Percentiles rank a stretch among this genome's conserved stretches.
phyloP scores from a whole-genome alignment of 805 yeast species.

The Suhomyces canberraensis region DNA sequence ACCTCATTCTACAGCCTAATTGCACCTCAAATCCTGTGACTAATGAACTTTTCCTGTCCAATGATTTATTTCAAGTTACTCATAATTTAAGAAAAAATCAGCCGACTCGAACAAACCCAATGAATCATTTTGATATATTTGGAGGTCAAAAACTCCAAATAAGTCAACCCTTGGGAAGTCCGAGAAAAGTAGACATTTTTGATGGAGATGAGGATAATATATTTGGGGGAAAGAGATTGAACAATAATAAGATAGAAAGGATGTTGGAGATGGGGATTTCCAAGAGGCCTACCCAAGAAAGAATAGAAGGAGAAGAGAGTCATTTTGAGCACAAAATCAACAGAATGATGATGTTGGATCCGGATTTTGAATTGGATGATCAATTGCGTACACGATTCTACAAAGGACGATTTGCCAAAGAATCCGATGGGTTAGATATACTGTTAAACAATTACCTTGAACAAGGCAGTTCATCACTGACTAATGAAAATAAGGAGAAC shows the following conservation, averaged over 20 bases:
- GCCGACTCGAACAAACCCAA: not conserved
- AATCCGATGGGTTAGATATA: constrained; percentile 29
- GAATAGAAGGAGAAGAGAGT: not conserved
- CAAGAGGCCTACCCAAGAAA: not conserved
- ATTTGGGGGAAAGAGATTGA: constrained; percentile 19
- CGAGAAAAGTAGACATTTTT: constrained; percentile 5
- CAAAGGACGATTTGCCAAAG: constrained; percentile 31
- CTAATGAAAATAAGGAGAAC: constrained; percentile 32
- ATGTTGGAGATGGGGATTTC: constrained; percentile 18
- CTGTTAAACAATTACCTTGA: constrained; percentile 25
- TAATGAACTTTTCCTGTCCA: constrained; percentile 13
- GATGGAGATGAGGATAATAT: constrained; percentile 11
- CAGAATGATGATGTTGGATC: constrained; percentile 9
- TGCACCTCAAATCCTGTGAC: not conserved
- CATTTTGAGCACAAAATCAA: constrained; percentile 15
- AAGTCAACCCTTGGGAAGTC: too few relatives aligned
- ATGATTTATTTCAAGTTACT: constrained; percentile 31
- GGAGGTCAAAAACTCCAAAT: constrained; percentile 9
- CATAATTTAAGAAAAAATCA: constrained; percentile 4
- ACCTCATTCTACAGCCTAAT: constrained; percentile 1
- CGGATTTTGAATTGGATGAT: constrained; percentile 28
- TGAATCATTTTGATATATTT: constrained; percentile 5
- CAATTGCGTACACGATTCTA: constrained; percentile 33
- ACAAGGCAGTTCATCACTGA: constrained; percentile 1
- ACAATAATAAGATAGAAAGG: constrained; percentile 36